Conservation (phyloP, 163 green algal species). For the Volvox carteri region DNA sequence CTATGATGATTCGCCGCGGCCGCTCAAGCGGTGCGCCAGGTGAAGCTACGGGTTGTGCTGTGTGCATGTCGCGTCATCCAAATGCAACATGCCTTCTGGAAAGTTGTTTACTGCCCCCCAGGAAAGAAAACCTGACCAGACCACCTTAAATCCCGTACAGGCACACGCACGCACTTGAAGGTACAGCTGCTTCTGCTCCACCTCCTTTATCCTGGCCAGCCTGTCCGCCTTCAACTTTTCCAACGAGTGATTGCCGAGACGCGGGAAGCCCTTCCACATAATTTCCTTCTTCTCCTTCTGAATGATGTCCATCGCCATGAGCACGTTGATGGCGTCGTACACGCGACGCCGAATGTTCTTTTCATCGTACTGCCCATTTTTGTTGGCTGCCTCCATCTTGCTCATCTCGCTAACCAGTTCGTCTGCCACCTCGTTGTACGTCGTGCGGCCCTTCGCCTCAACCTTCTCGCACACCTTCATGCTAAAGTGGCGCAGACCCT, state of each 20-base stretch:
- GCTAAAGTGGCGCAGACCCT: constrained; percentile 53
- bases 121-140: too few relatives aligned
- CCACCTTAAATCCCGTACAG: too few relatives aligned
- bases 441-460: constrained; percentile 88
- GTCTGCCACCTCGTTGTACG: constrained; percentile 98
- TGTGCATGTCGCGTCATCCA: too few relatives aligned
- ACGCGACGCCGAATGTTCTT: constrained; percentile 96
- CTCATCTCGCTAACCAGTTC: constrained; percentile 91
- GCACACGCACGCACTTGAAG: constrained; percentile 63
- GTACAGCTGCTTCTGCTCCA: constrained; percentile 72
- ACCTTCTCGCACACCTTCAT: constrained; percentile 92
- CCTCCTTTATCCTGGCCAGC: constrained; percentile 40
- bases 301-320: constrained; percentile 97
- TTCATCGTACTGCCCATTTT: constrained; percentile 85
- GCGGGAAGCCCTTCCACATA: constrained; percentile 75
- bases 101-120: too few relatives aligned
- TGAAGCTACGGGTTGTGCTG: too few relatives aligned
- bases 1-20: too few relatives aligned
- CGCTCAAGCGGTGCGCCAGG: too few relatives aligned
- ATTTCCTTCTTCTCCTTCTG: constrained; percentile 96
- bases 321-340: constrained; percentile 98
- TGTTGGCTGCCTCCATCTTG: constrained; percentile 47
- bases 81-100: too few relatives aligned
- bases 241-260: constrained; percentile 29
- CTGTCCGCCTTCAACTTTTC: constrained; percentile 44